A percentile compares a stretch with the other conserved stretches of the same genome.
Evolutionary conservation across 805 yeast species (phyloP).

Genomic region (Teunomyces tritomae): DNA sequence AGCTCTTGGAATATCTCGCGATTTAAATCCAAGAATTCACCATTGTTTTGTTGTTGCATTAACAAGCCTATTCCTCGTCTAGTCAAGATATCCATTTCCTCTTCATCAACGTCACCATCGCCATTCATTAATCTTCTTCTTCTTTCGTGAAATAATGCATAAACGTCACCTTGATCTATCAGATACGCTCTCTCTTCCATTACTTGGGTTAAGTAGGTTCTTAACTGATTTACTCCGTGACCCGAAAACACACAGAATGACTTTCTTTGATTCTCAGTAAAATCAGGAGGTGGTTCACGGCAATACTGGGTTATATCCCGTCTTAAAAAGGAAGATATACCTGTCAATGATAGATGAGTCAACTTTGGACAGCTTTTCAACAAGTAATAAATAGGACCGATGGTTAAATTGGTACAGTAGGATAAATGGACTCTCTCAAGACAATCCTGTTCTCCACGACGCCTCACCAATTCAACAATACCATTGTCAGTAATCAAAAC

Average conservation of each 20-base stretch:
- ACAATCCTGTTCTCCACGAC: conserved; percentile 72
- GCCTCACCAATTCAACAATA: conserved; percentile 60
- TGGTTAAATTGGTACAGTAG: conserved; percentile 78
- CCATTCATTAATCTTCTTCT: conserved; percentile 23
- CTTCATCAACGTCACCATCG: conserved; percentile 19
- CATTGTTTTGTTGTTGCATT: conserved; percentile 11
- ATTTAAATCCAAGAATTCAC: conserved; percentile 26
- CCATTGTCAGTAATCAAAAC: conserved; percentile 85
- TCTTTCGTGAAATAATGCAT: conserved; percentile 27
- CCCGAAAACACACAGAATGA: conserved; percentile 94
- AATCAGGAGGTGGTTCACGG: conserved; percentile 89
- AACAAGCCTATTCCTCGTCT: conserved; percentile 12
- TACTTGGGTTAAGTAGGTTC: conserved; percentile 59
- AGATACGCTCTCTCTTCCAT: conserved; percentile 36
- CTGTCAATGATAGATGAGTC: conserved; percentile 90
- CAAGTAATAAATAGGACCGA: conserved; percentile 72
- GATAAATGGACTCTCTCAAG: conserved; percentile 91
- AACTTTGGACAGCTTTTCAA: conserved; percentile 79
- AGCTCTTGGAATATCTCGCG: conserved; percentile 31
- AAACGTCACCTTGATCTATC: conserved; percentile 32
- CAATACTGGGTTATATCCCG: conserved; percentile 83
- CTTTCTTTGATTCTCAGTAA: conserved; percentile 79
- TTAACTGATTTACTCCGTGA: conserved; percentile 73
- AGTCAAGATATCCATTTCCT: conserved; percentile 24
- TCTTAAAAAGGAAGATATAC: conserved; percentile 84